Percentiles rank a stretch among this genome's conserved stretches.
phyloP scores from a whole-genome alignment of 2,329 filamentous ascomycete genomes.

The Aureobasidium sp. region DNA sequence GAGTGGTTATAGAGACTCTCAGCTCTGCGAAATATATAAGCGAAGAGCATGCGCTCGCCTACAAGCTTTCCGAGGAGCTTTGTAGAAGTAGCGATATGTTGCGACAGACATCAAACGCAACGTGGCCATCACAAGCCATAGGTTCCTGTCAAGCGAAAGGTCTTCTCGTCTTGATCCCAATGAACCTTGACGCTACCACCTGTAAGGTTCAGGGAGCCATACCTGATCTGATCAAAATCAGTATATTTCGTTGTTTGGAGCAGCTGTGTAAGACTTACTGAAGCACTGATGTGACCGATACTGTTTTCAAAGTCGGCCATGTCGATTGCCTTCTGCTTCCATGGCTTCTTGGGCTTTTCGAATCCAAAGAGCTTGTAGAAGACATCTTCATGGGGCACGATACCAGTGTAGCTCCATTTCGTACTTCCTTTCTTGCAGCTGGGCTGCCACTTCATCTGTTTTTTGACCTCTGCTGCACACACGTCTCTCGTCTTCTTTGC shows the following conservation, averaged over 20 bases:
- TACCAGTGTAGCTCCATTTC: background rate
- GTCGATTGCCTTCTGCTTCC: background rate
- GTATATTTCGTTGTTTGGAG: background rate
- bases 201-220: background rate
- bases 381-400: background rate
- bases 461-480: background rate
- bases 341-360: background rate
- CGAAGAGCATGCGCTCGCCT: background rate
- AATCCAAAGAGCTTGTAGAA: background rate
- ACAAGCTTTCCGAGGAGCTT: background rate
- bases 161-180: conserved; percentile 1
- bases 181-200: background rate
- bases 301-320: background rate
- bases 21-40: background rate
- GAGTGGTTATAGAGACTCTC: background rate
- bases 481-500: background rate
- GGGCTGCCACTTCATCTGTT: background rate
- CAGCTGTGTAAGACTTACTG: background rate
- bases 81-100: background rate
- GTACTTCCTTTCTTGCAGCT: background rate
- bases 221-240: background rate
- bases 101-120: background rate
- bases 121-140: background rate
- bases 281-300: background rate
- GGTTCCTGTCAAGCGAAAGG: background rate